Percentiles rank a stretch among this genome's conserved stretches.
These are phyloP conservation scores for Calonectria multiphialidica DNA, from an alignment of 2,329 filamentous ascomycete species.

Conservation along the genomic window DNA sequence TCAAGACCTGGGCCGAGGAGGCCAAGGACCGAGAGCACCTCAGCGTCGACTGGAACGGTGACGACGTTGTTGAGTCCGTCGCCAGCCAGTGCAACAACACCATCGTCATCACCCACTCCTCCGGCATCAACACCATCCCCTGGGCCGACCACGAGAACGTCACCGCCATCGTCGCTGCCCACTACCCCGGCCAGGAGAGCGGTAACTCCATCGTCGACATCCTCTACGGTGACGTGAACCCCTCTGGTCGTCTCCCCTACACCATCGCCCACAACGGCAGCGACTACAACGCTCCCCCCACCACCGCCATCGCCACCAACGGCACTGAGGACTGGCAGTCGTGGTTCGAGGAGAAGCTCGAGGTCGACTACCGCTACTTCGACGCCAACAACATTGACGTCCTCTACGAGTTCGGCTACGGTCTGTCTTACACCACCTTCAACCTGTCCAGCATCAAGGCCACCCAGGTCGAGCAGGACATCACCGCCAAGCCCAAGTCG, in stretches of 20 bases:
- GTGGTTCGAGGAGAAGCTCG: slow-evolving; percentile 72
- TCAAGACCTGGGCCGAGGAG: slow-evolving; percentile 77
- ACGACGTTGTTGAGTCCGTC: slow-evolving; percentile 71
- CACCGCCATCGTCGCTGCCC: slow-evolving; percentile 75
- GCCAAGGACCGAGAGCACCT: slow-evolving; percentile 67
- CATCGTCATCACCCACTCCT: slow-evolving; percentile 76
- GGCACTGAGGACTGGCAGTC: slow-evolving; percentile 57
- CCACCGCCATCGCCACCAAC: slow-evolving; percentile 51
- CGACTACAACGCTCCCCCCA: slow-evolving; percentile 58
- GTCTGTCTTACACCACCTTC: slow-evolving; percentile 77
- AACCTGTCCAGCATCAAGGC: slow-evolving; percentile 54
- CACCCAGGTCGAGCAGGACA: slow-evolving; percentile 28
- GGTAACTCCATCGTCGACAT: slow-evolving; percentile 76
- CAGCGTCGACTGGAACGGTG: slow-evolving; percentile 69
- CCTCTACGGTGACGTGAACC: slow-evolving; percentile 76
- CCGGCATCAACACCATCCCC: slow-evolving; percentile 74
- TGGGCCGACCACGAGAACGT: slow-evolving; percentile 77
- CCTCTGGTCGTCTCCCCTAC: slow-evolving; percentile 78
- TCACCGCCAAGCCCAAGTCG: slow-evolving; percentile 45
- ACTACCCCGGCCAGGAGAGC: slow-evolving; percentile 79
- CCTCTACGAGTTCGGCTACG: slow-evolving; percentile 76
- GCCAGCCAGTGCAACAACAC: slow-evolving; percentile 73
- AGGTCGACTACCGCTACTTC: slow-evolving; percentile 77
- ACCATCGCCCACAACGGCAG: slow-evolving; percentile 72
- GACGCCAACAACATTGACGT: slow-evolving; percentile 70